Evolutionary conservation across 805 yeast species (phyloP).

Genomic region (Wickerhamiella cacticola): DNA sequence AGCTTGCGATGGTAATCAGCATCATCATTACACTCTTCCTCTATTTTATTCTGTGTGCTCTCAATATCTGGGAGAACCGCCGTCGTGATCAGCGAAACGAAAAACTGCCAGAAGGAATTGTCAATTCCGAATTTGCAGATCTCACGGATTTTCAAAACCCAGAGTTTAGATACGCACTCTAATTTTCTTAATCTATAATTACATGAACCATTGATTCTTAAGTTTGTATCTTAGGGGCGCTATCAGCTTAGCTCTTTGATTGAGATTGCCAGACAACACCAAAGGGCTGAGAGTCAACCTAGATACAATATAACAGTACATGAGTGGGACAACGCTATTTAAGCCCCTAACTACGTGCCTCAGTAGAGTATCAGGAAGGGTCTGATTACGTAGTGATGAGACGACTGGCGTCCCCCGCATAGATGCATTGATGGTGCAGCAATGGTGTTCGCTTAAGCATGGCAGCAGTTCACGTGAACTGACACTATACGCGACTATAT

Average conservation of each 20-base stretch:
- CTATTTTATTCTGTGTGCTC: conserved; percentile 22
- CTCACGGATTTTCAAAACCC: conserved; percentile 43
- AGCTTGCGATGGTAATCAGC: conserved; percentile 43
- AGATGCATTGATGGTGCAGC: not conserved
- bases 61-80: conserved; percentile 13
- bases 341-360: too few species aligned
- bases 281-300: too few species aligned
- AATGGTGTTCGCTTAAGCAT: conserved; percentile 24
- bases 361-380: too few species aligned
- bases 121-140: conserved; percentile 32
- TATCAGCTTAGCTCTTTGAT: too few species aligned
- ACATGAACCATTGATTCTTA: too few species aligned
- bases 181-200: not conserved
- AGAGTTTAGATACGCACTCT: conserved; percentile 34
- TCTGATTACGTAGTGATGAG: too few species aligned
- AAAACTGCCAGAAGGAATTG: conserved; percentile 3
- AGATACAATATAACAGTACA: too few species aligned
- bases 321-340: too few species aligned
- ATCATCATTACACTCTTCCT: conserved; percentile 32
- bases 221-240: too few species aligned
- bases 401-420: too few species aligned
- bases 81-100: conserved; percentile 13
- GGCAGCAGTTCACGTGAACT: conserved; percentile 28
- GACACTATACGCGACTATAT: conserved; percentile 16
- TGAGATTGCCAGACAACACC: too few species aligned